Percentiles rank a stretch among this genome's conserved stretches.
phyloP scores from a whole-genome alignment of 2,329 filamentous ascomycete genomes.

The Aureobasidium vineae region DNA sequence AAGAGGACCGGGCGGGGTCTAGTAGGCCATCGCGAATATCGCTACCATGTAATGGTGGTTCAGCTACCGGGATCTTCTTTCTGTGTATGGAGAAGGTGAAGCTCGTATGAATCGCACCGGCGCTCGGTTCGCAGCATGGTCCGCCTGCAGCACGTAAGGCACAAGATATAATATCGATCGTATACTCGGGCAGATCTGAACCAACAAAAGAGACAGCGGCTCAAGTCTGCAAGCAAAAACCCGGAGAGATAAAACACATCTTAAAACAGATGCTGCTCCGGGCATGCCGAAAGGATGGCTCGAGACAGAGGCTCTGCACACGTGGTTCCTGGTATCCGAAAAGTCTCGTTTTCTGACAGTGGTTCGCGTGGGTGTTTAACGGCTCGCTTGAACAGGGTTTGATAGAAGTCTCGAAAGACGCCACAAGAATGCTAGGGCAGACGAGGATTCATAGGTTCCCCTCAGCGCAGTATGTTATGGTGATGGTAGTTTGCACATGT shows the following conservation, averaged over 20 bases:
- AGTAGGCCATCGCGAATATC: neutral
- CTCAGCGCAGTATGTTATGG: neutral
- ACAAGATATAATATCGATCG: conserved; percentile 15
- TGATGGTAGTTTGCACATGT: neutral
- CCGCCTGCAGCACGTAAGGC: neutral
- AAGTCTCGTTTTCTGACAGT: conserved; percentile 8
- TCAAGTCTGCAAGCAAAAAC: neutral
- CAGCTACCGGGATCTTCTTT: neutral
- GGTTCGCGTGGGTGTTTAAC: conserved; percentile 2
- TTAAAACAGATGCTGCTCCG: neutral
- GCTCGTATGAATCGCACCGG: neutral
- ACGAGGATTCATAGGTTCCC: neutral
- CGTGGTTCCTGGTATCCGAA: neutral
- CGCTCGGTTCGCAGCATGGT: conserved; percentile 2
- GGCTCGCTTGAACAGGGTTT: neutral
- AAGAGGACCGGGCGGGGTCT: neutral
- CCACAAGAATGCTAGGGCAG: neutral
- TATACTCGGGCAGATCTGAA: neutral
- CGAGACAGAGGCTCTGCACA: neutral
- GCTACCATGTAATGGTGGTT: neutral
- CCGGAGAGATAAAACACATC: neutral
- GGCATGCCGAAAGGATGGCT: neutral
- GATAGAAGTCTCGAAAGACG: conserved; percentile 2
- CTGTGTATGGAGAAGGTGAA: neutral
- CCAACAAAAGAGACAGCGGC: neutral